Conservation (phyloP, 176 grass and related monocot species). For the sorghum (Sorghum bicolor) region DNA sequence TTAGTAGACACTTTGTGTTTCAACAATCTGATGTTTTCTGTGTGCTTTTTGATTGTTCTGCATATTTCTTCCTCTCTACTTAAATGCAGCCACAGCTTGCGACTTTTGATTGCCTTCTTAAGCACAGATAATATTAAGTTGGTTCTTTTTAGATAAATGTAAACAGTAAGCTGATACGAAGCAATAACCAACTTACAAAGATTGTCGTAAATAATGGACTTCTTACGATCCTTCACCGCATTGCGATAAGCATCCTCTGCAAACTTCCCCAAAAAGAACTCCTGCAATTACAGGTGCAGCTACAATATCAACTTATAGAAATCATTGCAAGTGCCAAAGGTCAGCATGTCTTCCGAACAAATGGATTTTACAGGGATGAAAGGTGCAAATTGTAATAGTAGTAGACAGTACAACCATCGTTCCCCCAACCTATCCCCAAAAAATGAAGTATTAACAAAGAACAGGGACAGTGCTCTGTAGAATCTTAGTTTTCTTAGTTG, state of each 20-base stretch:
- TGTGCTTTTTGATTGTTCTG: not conserved
- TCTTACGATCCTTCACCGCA: constrained; percentile 60
- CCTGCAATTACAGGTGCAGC: constrained; percentile 43
- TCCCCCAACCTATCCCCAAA: not conserved
- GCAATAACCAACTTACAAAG: constrained; percentile 57
- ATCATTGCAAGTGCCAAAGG: not conserved
- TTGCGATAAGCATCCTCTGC: constrained; percentile 50
- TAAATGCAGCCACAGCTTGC: not conserved
- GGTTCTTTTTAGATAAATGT: not conserved
- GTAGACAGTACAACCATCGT: not conserved
- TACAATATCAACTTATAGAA: not conserved
- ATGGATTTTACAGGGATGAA: not conserved
- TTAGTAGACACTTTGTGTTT: not conserved
- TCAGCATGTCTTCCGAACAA: not conserved
- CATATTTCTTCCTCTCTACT: not conserved
- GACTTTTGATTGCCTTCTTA: not conserved
- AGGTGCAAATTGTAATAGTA: not conserved
- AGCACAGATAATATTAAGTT: not conserved
- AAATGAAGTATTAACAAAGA: not conserved
- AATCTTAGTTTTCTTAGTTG: too few species aligned
- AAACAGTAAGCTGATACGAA: not conserved
- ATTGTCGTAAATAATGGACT: constrained; percentile 63
- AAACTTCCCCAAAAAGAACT: constrained; percentile 86
- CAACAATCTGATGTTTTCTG: not conserved
- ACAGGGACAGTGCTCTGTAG: too few species aligned